Evolutionary conservation across 352 stramenopile genomes (phyloP), one percentile per base, ranked within the genome.

Genomic region (Sclerospora graminicola): DNA sequence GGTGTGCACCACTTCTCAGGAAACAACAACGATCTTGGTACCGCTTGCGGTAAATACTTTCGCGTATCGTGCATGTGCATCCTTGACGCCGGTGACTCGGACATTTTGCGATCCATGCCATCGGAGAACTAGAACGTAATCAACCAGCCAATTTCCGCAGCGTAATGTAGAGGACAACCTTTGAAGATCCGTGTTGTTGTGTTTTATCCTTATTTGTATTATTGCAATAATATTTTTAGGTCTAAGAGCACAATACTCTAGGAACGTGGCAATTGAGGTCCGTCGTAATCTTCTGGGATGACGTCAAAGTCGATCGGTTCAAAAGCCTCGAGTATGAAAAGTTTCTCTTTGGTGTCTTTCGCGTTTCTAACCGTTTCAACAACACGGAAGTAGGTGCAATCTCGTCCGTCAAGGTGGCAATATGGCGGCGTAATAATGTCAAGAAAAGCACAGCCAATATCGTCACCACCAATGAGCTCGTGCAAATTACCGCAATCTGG

Each of bases 11-110:
- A 99, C 82, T 99, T 98, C 70, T 69, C 82, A 41, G 97, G 97
- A 48, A 95, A 87, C 66, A 99, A 99, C 88, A 97, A 93, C 48
- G 94, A 98, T 66, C 89, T 99, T 41, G 97, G 97, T 59, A 98
- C 94, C 62, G 96, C 97, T 41, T 99, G 96, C 61, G 96, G 96
- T 65, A 99, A 99, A 70, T 97, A 98, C 74, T 99, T 98, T 88
- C 90, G 95, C 56, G 95, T 97, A 46, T 98, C 92, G 32, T 89
- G 96, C 44, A 80, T 99, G 48, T 86, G 79, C 51, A 89, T 99
- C 61, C 82, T 97, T 34, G 95, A 99, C 72, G 81, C 77, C 35
- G 97, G 97, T 84, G 97, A 99, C 79, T 99, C 94, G 45, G 96
- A 99, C 84, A 99, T 99, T 69, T 69, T 99, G 52, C 79, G 77